Base-by-base conservation (phyloP, 306 rosid genomes). In the Canavalia gladiata region DNA sequence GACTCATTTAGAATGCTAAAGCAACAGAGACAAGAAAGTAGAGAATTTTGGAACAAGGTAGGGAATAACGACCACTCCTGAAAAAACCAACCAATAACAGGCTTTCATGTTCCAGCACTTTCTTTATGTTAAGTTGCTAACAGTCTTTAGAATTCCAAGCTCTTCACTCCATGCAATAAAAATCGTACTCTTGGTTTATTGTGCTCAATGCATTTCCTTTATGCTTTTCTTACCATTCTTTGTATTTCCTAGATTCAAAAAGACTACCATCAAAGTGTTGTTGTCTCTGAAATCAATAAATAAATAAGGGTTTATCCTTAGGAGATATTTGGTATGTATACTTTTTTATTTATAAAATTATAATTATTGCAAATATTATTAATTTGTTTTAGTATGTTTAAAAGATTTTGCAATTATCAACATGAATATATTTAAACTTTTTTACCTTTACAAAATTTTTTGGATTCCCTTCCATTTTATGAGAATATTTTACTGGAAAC, bases 131-230 rank as follows among this genome's bases (percentile, higher is more conserved):
- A 37, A 37, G 25, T 18, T 18, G 25, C 70, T 57, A 76, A 37
- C 68, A 54, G 51, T 82, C 97, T 90, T 90, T 91, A 88, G 90
- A 90, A 88, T 87, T 90, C 92, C 94, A 87, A 78, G 94, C 90
- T 85, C 94, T 85, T 67, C 71, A 64, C 82, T 87, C 92, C 82
- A 88, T 81, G 88, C 90, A 86, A 70, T 78, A 33, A 65, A 79
- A 81, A 86, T 47, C 52, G 7, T 56, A 71, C 83, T 82, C 92
- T 80, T 84, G 87, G 93, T 87, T 84, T 85, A 84, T 87, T 88
- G 93, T 84, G 90, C 89, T 89, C 7, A 88, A 85, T 89, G 93
- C 88, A 88, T 77, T 74, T 84, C 90, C 89, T 91, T 91, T 89
- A 73, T 85, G 88, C 93, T 91, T 89, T 89, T 83, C 86, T 88